Conservation (phyloP, 306 rosid species). For the Vigna nakashimae region DNA sequence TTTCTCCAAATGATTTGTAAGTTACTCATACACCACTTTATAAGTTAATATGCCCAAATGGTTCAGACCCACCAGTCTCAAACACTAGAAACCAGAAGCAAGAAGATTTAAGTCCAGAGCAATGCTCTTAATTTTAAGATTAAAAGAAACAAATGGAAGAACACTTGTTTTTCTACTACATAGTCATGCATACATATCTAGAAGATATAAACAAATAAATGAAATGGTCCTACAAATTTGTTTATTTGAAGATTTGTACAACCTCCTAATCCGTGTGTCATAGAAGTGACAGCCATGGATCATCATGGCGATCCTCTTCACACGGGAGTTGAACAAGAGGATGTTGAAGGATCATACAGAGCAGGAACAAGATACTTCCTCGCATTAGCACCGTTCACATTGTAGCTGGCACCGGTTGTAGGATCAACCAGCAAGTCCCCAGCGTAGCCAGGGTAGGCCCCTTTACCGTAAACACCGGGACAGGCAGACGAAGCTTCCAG, state of each 20-base stretch:
- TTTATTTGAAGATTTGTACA: conserved; percentile 44
- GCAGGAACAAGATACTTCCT: conserved; percentile 75
- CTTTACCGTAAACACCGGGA: conserved; percentile 68
- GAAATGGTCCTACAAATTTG: conserved; percentile 42
- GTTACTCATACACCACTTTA: too few relatives aligned
- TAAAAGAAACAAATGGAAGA: conserved; percentile 33
- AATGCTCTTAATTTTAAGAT: neutral
- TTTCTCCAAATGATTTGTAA: too few relatives aligned
- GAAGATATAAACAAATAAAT: conserved; percentile 45
- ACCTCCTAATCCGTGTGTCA: neutral
- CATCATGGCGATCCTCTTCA: conserved; percentile 22
- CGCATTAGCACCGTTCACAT: conserved; percentile 62
- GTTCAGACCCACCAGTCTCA: too few relatives aligned
- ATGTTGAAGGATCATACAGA: conserved; percentile 62
- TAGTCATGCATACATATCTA: conserved; percentile 3
- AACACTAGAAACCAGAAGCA: neutral
- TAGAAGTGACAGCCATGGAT: neutral
- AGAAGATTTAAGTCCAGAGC: too few relatives aligned
- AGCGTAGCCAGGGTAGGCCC: conserved; percentile 77
- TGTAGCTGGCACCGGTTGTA: conserved; percentile 63
- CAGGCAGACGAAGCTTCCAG: conserved; percentile 72
- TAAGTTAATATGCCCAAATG: too few relatives aligned
- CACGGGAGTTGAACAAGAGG: conserved; percentile 61
- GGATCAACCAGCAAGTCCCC: conserved; percentile 63
- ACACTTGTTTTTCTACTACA: conserved; percentile 34